phyloP scores from a whole-genome alignment of 164 flowering plant species.

The Malania oleifera region DNA sequence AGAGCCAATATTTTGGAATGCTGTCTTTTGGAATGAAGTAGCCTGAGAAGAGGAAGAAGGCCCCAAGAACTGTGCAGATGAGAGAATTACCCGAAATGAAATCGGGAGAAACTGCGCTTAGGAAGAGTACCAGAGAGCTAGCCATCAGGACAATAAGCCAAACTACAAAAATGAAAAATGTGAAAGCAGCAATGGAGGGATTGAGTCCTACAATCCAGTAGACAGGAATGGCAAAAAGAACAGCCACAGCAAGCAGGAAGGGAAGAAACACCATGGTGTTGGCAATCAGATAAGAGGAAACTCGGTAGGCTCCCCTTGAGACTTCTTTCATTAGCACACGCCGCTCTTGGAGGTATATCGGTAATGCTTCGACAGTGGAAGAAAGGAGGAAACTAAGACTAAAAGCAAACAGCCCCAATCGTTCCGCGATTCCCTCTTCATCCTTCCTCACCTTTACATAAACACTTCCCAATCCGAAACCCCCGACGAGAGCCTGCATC shows the following conservation, averaged over 20 bases:
- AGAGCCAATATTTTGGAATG: conserved; percentile 86
- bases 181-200: conserved; percentile 61
- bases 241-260: conserved; percentile 62
- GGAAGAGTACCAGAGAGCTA: conserved; percentile 79
- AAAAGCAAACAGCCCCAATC: conserved; percentile 87
- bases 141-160: conserved; percentile 91
- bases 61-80: conserved; percentile 76
- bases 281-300: conserved; percentile 88
- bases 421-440: conserved; percentile 64
- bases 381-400: conserved; percentile 90
- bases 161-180: conserved; percentile 64
- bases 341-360: conserved; percentile 86
- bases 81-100: conserved; percentile 88
- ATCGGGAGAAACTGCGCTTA: conserved; percentile 81
- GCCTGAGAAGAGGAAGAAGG: conserved; percentile 93
- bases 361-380: conserved; percentile 90
- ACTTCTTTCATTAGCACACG: conserved; percentile 80
- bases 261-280: conserved; percentile 81
- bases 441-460: conserved; percentile 54
- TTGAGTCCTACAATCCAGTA: conserved; percentile 93
- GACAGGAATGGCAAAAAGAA: conserved; percentile 68
- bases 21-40: conserved; percentile 88
- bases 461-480: conserved; percentile 78
- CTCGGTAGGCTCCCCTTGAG: conserved; percentile 73
- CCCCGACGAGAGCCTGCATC: conserved; percentile 88